Percentiles rank a stretch among this genome's conserved stretches.
phyloP scores from a whole-genome alignment of 139 green algal species.

The Chlamydomonas urium region DNA sequence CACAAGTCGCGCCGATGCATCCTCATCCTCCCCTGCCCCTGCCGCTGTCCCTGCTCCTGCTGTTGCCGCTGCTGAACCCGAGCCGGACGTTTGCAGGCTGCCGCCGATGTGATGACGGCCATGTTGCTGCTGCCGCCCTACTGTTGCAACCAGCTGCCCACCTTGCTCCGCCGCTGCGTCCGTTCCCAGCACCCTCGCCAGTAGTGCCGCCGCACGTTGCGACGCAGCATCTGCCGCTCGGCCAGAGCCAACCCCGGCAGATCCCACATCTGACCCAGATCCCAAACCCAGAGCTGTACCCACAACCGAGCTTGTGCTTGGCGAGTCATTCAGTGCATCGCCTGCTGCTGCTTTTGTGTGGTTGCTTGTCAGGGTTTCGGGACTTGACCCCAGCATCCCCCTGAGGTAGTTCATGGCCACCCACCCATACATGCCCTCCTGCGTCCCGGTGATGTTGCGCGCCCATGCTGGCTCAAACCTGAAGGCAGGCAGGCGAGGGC shows the following conservation, averaged over 20 bases:
- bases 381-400: constrained; percentile 27
- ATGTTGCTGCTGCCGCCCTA: neutral
- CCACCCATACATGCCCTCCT: constrained; percentile 87
- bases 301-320: no score
- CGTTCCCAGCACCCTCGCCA: no score
- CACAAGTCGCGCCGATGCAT: neutral
- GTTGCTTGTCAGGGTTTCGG: neutral
- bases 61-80: neutral
- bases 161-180: no score
- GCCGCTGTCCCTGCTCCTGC: no score
- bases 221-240: no score
- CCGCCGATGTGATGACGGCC: no score
- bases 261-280: no score
- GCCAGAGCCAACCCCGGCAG: no score
- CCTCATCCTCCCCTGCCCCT: neutral
- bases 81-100: no score
- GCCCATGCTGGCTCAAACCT: constrained; percentile 71
- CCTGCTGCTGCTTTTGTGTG: neutral
- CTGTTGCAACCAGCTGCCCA: no score
- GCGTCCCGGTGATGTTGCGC: constrained; percentile 65
- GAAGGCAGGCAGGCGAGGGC: constrained; percentile 6
- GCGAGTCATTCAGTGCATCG: no score
- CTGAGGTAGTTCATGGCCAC: constrained; percentile 72
- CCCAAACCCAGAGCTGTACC: no score
- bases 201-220: neutral